These are phyloP conservation scores for Exophiala aquamarina DNA, from an alignment of 2,329 filamentous ascomycete species.

Conservation along the genomic window DNA sequence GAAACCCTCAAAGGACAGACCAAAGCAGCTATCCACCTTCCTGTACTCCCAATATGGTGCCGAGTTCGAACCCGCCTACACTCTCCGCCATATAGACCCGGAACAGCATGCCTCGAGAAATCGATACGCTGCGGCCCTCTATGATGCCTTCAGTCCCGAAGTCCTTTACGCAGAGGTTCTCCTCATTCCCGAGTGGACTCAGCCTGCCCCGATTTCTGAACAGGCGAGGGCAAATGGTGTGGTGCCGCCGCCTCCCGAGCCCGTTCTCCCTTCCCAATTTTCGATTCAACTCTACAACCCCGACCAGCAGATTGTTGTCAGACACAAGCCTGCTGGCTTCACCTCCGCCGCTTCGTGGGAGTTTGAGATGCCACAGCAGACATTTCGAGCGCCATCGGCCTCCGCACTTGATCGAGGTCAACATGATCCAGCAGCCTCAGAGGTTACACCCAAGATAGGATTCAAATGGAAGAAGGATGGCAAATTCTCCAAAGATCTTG, in stretches of 20 bases:
- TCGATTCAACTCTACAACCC: constrained; percentile 91
- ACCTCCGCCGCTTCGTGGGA: constrained; percentile 80
- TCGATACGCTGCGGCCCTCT: constrained; percentile 82
- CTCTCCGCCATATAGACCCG: constrained; percentile 75
- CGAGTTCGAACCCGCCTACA: constrained; percentile 76
- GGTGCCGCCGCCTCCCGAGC: constrained; percentile 63
- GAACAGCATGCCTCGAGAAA: constrained; percentile 69
- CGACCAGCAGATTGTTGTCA: constrained; percentile 75
- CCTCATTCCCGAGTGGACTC: constrained; percentile 80
- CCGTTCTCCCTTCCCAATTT: constrained; percentile 75
- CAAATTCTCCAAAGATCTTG: constrained; percentile 81
- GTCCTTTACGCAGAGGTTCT: constrained; percentile 86
- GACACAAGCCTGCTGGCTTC: constrained; percentile 70
- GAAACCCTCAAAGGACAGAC: constrained; percentile 50
- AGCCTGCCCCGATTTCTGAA: constrained; percentile 76
- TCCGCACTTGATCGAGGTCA: constrained; percentile 76
- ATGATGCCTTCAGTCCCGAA: constrained; percentile 76
- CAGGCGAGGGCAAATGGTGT: constrained; percentile 72
- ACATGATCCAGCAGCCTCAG: constrained; percentile 57
- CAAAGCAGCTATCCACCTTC: constrained; percentile 40
- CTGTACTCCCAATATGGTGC: constrained; percentile 69
- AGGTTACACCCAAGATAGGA: constrained; percentile 68
- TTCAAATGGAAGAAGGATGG: constrained; percentile 91
- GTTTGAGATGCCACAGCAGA: constrained; percentile 85
- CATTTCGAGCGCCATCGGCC: constrained; percentile 76